Conservation (phyloP, 768 basidiomycete species). For the Filobasidium wieringae region DNA sequence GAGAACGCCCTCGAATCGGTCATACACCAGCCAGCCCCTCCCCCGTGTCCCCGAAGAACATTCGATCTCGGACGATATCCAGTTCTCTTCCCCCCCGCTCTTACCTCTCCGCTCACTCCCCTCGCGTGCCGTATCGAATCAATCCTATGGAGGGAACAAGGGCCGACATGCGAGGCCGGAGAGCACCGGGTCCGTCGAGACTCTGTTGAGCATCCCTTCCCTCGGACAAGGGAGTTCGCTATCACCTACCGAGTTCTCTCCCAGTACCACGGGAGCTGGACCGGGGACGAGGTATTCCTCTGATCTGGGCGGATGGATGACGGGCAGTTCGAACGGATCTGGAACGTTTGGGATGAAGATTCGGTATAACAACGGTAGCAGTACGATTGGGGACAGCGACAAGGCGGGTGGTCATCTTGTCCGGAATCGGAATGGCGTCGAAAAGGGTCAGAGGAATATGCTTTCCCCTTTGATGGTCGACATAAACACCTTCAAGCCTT, state of each 20-base stretch:
- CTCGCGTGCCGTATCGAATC: neutral
- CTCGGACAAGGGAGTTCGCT: neutral
- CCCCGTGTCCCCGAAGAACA: slow-evolving; percentile 4
- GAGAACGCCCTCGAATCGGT: no score
- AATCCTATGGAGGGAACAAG: no score
- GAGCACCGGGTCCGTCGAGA: neutral
- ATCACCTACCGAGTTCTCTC: neutral
- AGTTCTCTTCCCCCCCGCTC: neutral
- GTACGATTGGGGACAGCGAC: no score
- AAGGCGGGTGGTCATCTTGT: no score
- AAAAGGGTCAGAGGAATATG: no score
- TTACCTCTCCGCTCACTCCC: neutral
- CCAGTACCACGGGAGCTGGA: neutral
- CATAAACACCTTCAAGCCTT: no score
- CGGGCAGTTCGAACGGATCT: neutral
- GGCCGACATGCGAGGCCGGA: no score
- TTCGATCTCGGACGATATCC: neutral
- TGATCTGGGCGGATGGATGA: no score
- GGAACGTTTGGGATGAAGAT: neutral
- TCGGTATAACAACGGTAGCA: no score
- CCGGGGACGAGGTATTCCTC: no score
- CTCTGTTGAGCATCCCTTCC: neutral
- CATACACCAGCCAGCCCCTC: neutral
- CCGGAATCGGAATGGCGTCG: no score
- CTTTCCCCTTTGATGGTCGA: no score